phyloP scores from a whole-genome alignment of 139 green algal genomes.

The Bryopsis sp. region DNA sequence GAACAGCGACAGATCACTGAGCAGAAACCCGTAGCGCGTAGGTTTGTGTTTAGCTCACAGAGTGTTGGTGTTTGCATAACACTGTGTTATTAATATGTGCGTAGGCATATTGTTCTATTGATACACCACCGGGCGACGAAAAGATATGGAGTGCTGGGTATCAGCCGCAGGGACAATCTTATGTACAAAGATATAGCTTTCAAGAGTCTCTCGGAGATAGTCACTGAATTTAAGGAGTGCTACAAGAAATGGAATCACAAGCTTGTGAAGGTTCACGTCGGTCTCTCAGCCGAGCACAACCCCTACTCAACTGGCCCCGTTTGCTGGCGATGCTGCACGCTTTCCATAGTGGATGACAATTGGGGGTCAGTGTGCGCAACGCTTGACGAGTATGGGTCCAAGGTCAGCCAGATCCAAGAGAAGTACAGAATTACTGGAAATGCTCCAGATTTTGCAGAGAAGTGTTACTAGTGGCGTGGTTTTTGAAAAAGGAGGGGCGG shows the following conservation, averaged over 20 bases:
- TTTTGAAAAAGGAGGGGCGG: no score
- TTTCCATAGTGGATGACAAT: no score
- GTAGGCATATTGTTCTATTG: conserved; percentile 8
- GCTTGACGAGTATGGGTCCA: no score
- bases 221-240: neutral
- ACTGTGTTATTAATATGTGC: neutral
- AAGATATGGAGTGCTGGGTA: neutral
- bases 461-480: no score
- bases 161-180: neutral
- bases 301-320: neutral
- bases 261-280: neutral
- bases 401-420: no score
- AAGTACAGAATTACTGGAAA: no score
- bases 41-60: neutral
- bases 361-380: no score
- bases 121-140: neutral
- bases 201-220: neutral
- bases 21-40: no score
- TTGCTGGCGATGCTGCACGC: conserved; percentile 4
- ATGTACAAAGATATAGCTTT: conserved; percentile 9
- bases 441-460: no score
- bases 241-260: neutral
- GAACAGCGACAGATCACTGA: no score
- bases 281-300: conserved; percentile 1
- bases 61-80: neutral